Evolutionary conservation across 306 rosid species (phyloP).

Genomic region (Medicago lupulina): DNA sequence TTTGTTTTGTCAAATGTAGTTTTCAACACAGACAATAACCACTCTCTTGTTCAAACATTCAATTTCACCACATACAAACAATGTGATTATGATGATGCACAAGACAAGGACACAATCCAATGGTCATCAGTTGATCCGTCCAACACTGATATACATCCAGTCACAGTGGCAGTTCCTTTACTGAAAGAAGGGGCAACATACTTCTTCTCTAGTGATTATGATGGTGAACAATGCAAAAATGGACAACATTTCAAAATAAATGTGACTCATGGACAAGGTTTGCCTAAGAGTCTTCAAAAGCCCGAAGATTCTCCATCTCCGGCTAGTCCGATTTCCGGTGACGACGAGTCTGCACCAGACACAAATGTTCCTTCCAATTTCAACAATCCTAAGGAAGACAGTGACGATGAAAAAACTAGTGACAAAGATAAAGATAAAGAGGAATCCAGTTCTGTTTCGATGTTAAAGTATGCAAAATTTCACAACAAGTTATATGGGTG

Average conservation of each 20-base stretch:
- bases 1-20: slow-evolving; percentile 54
- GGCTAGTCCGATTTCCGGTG: slow-evolving; percentile 57
- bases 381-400: slow-evolving; percentile 57
- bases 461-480: slow-evolving; percentile 38
- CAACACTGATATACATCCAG: slow-evolving; percentile 48
- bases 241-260: slow-evolving; percentile 76
- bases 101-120: slow-evolving; percentile 67
- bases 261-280: slow-evolving; percentile 79
- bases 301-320: slow-evolving; percentile 69
- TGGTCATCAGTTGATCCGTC: slow-evolving; percentile 75
- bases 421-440: slow-evolving; percentile 21
- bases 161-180: slow-evolving; percentile 69
- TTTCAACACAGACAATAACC: slow-evolving; percentile 84
- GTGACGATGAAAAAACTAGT: slow-evolving; percentile 34
- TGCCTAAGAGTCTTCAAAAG: slow-evolving; percentile 52
- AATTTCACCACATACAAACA: slow-evolving; percentile 72
- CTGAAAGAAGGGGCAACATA: slow-evolving; percentile 68
- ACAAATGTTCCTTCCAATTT: slow-evolving; percentile 85
- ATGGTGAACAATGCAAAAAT: slow-evolving; percentile 81
- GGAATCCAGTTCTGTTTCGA: slow-evolving; percentile 52
- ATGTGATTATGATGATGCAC: slow-evolving; percentile 73
- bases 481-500: slow-evolving; percentile 20
- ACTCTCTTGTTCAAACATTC: slow-evolving; percentile 75
- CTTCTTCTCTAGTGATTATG: slow-evolving; percentile 86
- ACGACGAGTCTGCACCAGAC: slow-evolving; percentile 73